Evolutionary conservation across 345 rosid genomes (phyloP).

Genomic region (Populus tremula): DNA sequence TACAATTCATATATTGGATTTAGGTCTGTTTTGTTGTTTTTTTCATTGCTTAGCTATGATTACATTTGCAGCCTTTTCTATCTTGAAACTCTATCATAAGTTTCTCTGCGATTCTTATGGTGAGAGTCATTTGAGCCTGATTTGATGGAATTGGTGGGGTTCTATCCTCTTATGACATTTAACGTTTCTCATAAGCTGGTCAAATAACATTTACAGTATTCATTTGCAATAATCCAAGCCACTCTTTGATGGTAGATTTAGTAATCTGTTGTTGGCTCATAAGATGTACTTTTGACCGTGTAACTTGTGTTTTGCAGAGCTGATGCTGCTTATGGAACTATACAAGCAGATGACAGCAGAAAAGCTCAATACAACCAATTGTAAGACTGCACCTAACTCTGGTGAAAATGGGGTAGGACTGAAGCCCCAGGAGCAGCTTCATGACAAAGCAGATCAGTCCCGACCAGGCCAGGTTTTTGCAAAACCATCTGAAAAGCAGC

Average conservation of each 20-base stretch:
- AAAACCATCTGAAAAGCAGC: constrained; percentile 36
- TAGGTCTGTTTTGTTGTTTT: background rate
- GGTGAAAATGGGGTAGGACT: constrained; percentile 40
- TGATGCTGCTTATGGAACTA: constrained; percentile 57
- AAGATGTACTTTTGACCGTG: background rate
- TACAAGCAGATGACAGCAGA: constrained; percentile 53
- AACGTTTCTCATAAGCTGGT: background rate
- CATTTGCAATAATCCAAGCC: background rate
- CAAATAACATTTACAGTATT: background rate
- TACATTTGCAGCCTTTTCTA: background rate
- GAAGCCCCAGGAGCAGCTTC: constrained; percentile 22
- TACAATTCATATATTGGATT: background rate
- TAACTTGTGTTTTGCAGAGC: constrained; percentile 39
- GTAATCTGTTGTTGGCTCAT: background rate
- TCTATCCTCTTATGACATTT: background rate
- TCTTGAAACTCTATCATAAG: background rate
- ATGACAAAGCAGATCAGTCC: constrained; percentile 14
- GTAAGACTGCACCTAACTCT: constrained; percentile 23
- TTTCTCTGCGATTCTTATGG: background rate
- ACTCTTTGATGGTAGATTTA: background rate
- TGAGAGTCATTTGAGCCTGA: background rate
- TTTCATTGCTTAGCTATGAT: background rate
- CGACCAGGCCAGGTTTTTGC: constrained; percentile 14
- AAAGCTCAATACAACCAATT: constrained; percentile 23
- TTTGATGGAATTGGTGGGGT: background rate